A percentile compares a stretch with the other conserved stretches of the same genome.
These are phyloP conservation scores for Galeopsis tetrahit DNA, from an alignment of 257 asterid genomes.

Conservation along the genomic window DNA sequence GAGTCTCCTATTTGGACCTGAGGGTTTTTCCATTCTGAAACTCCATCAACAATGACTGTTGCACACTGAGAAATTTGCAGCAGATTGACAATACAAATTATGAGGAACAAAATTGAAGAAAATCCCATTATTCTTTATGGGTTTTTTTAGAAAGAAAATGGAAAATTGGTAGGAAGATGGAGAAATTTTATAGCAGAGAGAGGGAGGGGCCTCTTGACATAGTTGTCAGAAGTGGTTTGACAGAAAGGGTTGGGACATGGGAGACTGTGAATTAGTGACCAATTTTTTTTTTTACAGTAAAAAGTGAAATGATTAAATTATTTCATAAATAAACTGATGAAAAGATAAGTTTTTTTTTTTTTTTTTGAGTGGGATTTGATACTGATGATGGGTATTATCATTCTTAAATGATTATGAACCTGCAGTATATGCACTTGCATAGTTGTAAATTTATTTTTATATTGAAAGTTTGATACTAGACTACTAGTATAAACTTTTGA, in stretches of 20 bases:
- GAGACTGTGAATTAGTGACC: slow-evolving; percentile 45
- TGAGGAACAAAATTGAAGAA: slow-evolving; percentile 36
- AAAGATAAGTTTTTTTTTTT: neutral
- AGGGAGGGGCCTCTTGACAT: no score
- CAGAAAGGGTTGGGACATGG: slow-evolving; percentile 38
- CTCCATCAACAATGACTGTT: slow-evolving; percentile 77
- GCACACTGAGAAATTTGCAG: slow-evolving; percentile 52
- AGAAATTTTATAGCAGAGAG: neutral
- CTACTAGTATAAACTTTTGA: slow-evolving; percentile 25
- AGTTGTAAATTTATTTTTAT: neutral
- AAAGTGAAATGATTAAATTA: slow-evolving; percentile 46
- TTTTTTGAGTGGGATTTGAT: slow-evolving; percentile 43
- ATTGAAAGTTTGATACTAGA: slow-evolving; percentile 25
- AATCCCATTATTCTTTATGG: slow-evolving; percentile 34
- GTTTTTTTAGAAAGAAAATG: slow-evolving; percentile 15
- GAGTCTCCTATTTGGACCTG: slow-evolving; percentile 72
- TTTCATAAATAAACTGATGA: slow-evolving; percentile 1
- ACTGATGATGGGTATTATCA: slow-evolving; percentile 81
- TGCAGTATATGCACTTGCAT: slow-evolving; percentile 12
- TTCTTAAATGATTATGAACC: slow-evolving; percentile 70
- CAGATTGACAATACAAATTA: slow-evolving; percentile 39
- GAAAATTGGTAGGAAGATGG: neutral
- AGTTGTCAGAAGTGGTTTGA: slow-evolving; percentile 56
- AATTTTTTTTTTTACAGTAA: slow-evolving; percentile 35
- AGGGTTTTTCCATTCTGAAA: slow-evolving; percentile 77